Base-by-base conservation (phyloP, 345 rosid species). In the Salix purpurea region DNA sequence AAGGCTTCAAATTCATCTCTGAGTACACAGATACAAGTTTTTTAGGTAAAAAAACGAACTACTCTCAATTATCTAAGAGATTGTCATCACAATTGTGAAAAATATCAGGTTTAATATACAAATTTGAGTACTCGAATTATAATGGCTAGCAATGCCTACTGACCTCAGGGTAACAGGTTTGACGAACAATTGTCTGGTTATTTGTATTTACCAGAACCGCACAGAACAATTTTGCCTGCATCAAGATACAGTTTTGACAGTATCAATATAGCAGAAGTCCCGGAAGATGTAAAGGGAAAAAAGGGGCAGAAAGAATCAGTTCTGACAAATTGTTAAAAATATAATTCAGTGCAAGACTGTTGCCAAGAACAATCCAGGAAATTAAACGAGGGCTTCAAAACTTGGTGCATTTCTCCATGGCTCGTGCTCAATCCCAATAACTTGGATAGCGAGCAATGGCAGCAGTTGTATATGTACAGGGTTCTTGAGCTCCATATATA, bases 131-230 rank as follows among this genome's bases (percentile, higher is more conserved):
- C 3, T 14, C 52, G 48, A 46, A 13, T 14, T 14, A 14, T 14
- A 46, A 32, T 32, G 34, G 34, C 0, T 32, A 34, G 52, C 52
- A 14, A 1, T 15, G 19, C 7, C 54, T 4, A 48, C 54, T 48
- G 18, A 87, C 88, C 83, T 73, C 68, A 40, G 84, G 40, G 65
- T 74, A 77, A 73, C 91, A 88, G 60, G 74, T 73, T 36, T 80
- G 87, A 68, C 80, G 84, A 40, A 44, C 71, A 32, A 86, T 84
- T 46, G 88, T 85, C 67, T 85, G 88, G 65, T 69, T 85, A 65
- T 46, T 77, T 37, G 80, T 82, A 65, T 88, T 85, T 58, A 88
- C 75, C 77, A 79, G 12, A 68, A 88, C 72, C 69, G 71, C 87
- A 36, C 91, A 88, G 6, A 80, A 80, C 78, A 85, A 30, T 79